A percentile compares a stretch with the other conserved stretches of the same genome.
phyloP scores from a whole-genome alignment of 768 basidiomycete genomes.

The Mrakia hoshinonis region DNA sequence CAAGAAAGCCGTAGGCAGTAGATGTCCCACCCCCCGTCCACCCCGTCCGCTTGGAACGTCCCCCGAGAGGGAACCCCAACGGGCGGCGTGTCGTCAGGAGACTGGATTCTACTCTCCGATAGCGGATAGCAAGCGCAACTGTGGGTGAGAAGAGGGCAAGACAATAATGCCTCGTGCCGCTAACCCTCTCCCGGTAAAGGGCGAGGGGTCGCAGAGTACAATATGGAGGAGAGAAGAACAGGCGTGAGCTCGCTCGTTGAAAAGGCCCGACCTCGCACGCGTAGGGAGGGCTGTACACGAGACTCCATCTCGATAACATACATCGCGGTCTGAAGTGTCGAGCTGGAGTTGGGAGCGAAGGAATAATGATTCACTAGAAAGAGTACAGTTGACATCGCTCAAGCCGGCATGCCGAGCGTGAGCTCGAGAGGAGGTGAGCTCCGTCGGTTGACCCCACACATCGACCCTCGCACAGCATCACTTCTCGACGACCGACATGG shows the following conservation, averaged over 20 bases:
- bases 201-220: conserved; percentile 11
- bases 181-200: background rate
- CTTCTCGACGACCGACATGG: no score
- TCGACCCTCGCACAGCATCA: no score
- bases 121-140: background rate
- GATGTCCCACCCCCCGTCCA: background rate
- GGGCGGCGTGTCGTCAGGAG: background rate
- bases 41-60: background rate
- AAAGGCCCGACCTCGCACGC: background rate
- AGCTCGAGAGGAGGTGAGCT: no score
- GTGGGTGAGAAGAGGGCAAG: conserved; percentile 1
- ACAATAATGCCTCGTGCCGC: background rate
- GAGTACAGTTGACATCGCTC: no score
- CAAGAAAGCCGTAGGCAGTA: no score
- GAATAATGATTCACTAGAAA: no score
- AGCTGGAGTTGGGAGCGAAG: no score
- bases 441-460: no score
- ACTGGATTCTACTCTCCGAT: background rate
- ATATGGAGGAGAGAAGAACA: background rate
- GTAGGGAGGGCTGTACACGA: background rate
- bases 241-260: background rate
- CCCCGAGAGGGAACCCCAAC: no score
- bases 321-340: no score
- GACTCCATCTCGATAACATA: background rate
- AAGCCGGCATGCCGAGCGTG: no score